These are phyloP conservation scores for Plasmodium relictum DNA, from an alignment of 169 alveolate genomes.

Conservation along the genomic window DNA sequence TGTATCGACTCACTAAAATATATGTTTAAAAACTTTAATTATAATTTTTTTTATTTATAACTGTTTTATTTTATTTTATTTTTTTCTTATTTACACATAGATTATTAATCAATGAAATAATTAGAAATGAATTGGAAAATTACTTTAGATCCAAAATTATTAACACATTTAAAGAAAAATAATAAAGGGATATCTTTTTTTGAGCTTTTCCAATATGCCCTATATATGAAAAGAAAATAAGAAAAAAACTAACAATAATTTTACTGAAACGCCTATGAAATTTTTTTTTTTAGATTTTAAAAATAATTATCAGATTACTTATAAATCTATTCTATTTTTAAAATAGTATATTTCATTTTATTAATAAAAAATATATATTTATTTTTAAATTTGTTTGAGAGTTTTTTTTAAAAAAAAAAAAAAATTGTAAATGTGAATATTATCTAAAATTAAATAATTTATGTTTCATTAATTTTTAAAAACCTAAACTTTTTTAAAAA, in stretches of 20 bases:
- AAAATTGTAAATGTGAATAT: no score
- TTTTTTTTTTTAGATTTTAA: no score
- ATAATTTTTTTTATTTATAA: background rate
- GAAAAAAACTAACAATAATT: background rate
- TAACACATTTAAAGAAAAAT: background rate
- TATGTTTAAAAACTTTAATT: background rate
- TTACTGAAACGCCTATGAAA: no score
- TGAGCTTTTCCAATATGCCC: background rate
- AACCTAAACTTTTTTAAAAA: no score
- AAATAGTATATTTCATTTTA: no score
- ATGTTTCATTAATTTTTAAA: no score
- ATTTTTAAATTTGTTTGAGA: no score
- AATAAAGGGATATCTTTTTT: background rate
- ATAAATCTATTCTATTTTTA: no score
- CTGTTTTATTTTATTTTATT: background rate
- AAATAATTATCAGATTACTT: no score
- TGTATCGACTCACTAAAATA: background rate
- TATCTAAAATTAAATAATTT: no score
- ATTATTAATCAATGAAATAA: conserved; percentile 28
- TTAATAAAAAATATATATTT: no score
- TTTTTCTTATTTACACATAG: conserved; percentile 3
- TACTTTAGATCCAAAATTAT: conserved; percentile 3
- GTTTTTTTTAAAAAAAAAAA: no score
- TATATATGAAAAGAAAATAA: background rate
- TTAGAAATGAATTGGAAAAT: conserved; percentile 33